Conservation (phyloP, 495 filamentous ascomycete genomes). For the Hapsidospora chrysogenum region DNA sequence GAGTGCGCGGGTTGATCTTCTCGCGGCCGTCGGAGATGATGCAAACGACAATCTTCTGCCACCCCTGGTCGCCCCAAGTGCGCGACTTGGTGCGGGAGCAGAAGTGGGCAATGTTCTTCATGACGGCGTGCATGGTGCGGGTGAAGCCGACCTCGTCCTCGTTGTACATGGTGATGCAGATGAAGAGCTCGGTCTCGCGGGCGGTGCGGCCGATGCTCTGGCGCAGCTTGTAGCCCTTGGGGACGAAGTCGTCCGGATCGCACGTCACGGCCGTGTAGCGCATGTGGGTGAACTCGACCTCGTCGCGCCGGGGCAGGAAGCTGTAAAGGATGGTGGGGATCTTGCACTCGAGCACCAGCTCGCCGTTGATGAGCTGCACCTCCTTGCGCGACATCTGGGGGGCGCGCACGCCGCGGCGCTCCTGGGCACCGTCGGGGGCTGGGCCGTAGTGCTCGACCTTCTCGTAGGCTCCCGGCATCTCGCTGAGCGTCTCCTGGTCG, state of each 20-base stretch:
- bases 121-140: constrained; percentile 95
- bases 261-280: constrained; percentile 99
- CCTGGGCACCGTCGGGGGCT: constrained; percentile 70
- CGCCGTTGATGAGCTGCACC: constrained; percentile 89
- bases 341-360: constrained; percentile 95
- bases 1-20: constrained; percentile 84
- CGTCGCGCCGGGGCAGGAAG: constrained; percentile 80
- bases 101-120: constrained; percentile 95
- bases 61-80: constrained; percentile 93
- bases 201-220: constrained; percentile 77
- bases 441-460: constrained; percentile 66
- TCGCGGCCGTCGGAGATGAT: constrained; percentile 86
- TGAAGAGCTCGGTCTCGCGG: constrained; percentile 94
- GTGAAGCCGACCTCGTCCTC: constrained; percentile 94
- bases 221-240: constrained; percentile 81
- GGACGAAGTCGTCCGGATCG: constrained; percentile 88
- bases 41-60: constrained; percentile 99
- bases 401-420: constrained; percentile 64
- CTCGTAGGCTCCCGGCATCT: constrained; percentile 30
- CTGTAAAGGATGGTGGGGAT: constrained; percentile 95
- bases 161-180: constrained; percentile 99
- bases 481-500: constrained; percentile 33
- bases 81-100: constrained; percentile 81
- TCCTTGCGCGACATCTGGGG: constrained; percentile 88
- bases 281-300: constrained; percentile 97